phyloP scores from a whole-genome alignment of 345 rosid genomes.

The Arabidopsis suecica region DNA sequence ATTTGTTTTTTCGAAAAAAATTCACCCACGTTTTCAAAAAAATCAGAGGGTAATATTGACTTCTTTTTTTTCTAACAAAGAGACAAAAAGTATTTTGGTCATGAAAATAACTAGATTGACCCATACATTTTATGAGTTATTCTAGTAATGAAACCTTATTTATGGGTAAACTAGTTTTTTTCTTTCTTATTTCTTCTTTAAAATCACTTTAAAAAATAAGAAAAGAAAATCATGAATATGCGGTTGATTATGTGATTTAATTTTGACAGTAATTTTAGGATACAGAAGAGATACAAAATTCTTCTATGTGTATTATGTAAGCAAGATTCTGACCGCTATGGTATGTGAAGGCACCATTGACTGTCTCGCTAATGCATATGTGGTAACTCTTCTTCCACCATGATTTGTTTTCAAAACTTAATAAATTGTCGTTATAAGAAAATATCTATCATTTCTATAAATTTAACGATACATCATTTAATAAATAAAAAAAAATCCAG shows the following conservation, averaged over 20 bases:
- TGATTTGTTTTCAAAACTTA: neutral
- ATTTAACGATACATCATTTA: neutral
- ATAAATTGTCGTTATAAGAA: neutral
- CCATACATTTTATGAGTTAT: too few species aligned
- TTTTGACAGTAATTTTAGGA: constrained; percentile 75
- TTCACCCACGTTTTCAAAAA: too few species aligned
- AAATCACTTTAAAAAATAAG: too few species aligned
- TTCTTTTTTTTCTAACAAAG: too few species aligned
- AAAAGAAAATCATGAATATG: too few species aligned
- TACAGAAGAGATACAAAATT: constrained; percentile 64
- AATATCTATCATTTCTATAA: neutral
- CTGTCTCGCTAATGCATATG: constrained; percentile 84
- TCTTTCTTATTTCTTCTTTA: too few species aligned
- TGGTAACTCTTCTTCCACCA: constrained; percentile 52
- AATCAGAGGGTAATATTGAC: too few species aligned
- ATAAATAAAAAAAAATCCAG: constrained; percentile 39
- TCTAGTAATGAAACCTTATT: too few species aligned
- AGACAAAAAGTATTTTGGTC: too few species aligned
- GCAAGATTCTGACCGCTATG: constrained; percentile 68
- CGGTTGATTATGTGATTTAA: neutral
- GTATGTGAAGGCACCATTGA: constrained; percentile 64
- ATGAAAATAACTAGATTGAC: too few species aligned
- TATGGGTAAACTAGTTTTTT: too few species aligned
- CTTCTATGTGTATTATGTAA: constrained; percentile 67
- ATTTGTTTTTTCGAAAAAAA: too few species aligned